A percentile compares a stretch with the other conserved stretches of the same genome.
Conservation (phyloP, 2,329 filamentous ascomycete species). For the Mariannaea sp. region DNA sequence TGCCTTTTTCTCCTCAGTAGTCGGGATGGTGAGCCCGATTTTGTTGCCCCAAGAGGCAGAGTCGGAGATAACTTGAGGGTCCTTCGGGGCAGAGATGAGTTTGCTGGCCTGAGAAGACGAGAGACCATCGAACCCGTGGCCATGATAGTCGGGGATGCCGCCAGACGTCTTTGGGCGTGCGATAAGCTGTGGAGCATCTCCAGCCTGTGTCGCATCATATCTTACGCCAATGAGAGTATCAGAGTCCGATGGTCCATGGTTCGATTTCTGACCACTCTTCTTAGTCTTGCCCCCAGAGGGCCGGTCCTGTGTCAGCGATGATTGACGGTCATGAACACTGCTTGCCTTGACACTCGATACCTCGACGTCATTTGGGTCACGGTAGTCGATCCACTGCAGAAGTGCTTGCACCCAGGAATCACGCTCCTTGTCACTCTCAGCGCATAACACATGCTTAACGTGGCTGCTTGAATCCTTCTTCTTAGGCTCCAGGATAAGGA, state of each 20-base stretch:
- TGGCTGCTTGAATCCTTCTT: slow-evolving; percentile 89
- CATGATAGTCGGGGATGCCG: slow-evolving; percentile 44
- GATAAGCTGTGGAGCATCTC: slow-evolving; percentile 53
- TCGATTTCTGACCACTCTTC: slow-evolving; percentile 42
- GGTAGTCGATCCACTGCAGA: slow-evolving; percentile 84
- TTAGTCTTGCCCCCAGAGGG: slow-evolving; percentile 34
- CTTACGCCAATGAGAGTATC: slow-evolving; percentile 61
- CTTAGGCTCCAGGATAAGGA: slow-evolving; percentile 93
- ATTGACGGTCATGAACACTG: slow-evolving; percentile 47
- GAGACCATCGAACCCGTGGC: slow-evolving; percentile 42
- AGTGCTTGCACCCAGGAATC: slow-evolving; percentile 93
- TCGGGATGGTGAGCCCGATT: slow-evolving; percentile 53
- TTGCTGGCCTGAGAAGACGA: slow-evolving; percentile 48
- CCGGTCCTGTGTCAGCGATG: slow-evolving; percentile 42
- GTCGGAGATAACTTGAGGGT: slow-evolving; percentile 83
- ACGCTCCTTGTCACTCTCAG: slow-evolving; percentile 89
- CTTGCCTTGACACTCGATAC: slow-evolving; percentile 35
- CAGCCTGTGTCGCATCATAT: slow-evolving; percentile 61
- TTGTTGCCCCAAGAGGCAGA: slow-evolving; percentile 86
- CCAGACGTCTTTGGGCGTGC: slow-evolving; percentile 45
- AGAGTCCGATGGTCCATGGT: slow-evolving; percentile 46
- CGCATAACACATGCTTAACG: slow-evolving; percentile 92
- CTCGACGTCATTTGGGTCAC: slow-evolving; percentile 60
- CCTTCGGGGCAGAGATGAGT: slow-evolving; percentile 82
- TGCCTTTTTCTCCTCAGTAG: slow-evolving; percentile 74